These are phyloP conservation scores for Verticillium klebahnii DNA, from an alignment of 2,329 filamentous ascomycete species.

Conservation along the genomic window DNA sequence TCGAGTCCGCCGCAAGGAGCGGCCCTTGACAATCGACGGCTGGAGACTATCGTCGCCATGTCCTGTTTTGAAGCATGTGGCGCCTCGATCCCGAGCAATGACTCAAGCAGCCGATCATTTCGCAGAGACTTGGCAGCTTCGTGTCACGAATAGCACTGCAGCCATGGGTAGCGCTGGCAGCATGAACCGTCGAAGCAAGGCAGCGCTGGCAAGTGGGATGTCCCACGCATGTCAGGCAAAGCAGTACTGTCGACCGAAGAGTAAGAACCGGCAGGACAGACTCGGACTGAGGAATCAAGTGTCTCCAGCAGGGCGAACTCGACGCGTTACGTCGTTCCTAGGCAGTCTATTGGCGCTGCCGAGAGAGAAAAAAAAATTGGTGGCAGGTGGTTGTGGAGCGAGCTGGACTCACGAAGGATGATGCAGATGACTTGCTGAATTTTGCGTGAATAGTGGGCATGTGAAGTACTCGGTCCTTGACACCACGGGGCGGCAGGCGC, in stretches of 20 bases:
- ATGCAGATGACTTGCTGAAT: not conserved
- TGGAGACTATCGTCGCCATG: not conserved
- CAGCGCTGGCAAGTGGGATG: not conserved
- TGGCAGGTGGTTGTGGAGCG: not conserved
- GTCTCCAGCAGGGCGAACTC: not conserved
- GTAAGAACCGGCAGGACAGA: not conserved
- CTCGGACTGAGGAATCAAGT: not conserved
- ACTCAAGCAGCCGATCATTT: not conserved
- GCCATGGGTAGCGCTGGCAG: not conserved
- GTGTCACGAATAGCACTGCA: not conserved
- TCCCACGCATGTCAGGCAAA: too few relatives aligned
- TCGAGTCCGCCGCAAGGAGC: not conserved
- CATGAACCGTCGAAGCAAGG: not conserved
- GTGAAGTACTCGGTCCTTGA: not conserved
- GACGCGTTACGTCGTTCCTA: not conserved
- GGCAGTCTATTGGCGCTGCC: not conserved
- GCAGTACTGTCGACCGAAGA: not conserved
- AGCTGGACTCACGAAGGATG: not conserved
- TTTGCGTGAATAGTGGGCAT: not conserved
- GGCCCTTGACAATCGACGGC: not conserved
- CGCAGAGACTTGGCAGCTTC: not conserved
- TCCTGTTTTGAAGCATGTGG: not conserved
- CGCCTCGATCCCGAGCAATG: not conserved
- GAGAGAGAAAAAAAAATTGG: not conserved
- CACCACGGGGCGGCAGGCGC: not conserved